These are phyloP conservation scores for Lotmaria passim DNA, from an alignment of 208 protist genomes.

Conservation along the genomic window DNA sequence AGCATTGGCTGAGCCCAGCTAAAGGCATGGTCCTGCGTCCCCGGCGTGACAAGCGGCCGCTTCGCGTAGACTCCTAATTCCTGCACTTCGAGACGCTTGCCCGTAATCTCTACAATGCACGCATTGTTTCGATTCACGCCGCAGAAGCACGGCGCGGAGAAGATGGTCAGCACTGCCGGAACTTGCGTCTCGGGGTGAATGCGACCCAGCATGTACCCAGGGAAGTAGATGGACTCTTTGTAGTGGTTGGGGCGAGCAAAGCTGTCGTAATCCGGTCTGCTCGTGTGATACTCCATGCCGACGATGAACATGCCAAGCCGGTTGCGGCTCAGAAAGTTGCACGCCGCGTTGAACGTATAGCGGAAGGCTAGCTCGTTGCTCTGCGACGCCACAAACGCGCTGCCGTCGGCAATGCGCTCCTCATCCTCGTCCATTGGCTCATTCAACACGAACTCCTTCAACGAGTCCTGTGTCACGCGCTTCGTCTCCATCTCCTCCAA, in stretches of 20 bases:
- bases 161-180: conserved; percentile 68
- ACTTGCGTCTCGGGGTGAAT: conserved; percentile 64
- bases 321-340: conserved; percentile 83
- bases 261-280: conserved; percentile 70
- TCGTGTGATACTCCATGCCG: conserved; percentile 84
- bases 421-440: conserved; percentile 86
- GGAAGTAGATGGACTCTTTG: conserved; percentile 83
- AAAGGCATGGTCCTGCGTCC: conserved; percentile 71
- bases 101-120: conserved; percentile 50
- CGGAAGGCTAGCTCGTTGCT: conserved; percentile 54
- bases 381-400: conserved; percentile 62
- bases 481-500: conserved; percentile 48
- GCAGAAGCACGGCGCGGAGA: conserved; percentile 82
- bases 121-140: conserved; percentile 83
- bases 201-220: conserved; percentile 70
- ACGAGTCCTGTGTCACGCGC: conserved; percentile 22
- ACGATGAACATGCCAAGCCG: conserved; percentile 62
- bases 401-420: conserved; percentile 59
- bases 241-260: conserved; percentile 74
- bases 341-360: conserved; percentile 81
- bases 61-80: conserved; percentile 53
- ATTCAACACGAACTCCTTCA: conserved; percentile 81
- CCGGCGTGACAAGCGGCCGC: conserved; percentile 69
- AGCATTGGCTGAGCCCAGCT: conserved; percentile 79
- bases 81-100: conserved; percentile 50